Conservation (phyloP, 805 yeast species). For the Teunomyces cretensis region DNA sequence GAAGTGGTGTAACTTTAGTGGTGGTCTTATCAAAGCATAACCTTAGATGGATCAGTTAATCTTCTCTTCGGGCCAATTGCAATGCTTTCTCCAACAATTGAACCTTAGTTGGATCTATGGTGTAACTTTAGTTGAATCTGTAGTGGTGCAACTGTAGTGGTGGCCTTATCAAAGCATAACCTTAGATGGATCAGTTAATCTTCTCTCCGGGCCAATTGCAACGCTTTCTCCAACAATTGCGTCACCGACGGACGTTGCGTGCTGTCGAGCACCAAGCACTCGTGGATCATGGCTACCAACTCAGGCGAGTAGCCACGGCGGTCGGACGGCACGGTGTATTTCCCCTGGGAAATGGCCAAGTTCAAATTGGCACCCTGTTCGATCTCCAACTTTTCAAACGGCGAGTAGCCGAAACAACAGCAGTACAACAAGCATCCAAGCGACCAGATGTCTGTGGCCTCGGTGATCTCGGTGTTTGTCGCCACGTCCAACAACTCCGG, state of each 20-base stretch:
- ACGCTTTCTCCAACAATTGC: constrained; percentile 51
- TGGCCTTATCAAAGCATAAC: too few species aligned
- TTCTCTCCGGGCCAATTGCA: constrained; percentile 29
- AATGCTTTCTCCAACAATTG: too few species aligned
- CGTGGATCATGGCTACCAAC: constrained; percentile 53
- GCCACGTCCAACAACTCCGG: constrained; percentile 85
- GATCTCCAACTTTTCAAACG: constrained; percentile 81
- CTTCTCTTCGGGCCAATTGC: too few species aligned
- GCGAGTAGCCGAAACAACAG: constrained; percentile 74
- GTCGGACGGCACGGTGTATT: constrained; percentile 54
- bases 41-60: too few species aligned
- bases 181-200: too few species aligned
- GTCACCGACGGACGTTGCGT: constrained; percentile 62
- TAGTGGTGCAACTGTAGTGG: too few species aligned
- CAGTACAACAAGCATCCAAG: constrained; percentile 83
- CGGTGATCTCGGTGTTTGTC: constrained; percentile 63
- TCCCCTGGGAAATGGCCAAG: constrained; percentile 72
- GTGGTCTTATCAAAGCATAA: too few species aligned
- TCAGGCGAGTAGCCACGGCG: constrained; percentile 53
- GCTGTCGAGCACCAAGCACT: constrained; percentile 66
- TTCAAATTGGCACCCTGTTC: constrained; percentile 80
- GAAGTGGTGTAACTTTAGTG: too few species aligned
- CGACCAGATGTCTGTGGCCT: constrained; percentile 87
- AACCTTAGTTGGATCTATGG: too few species aligned
- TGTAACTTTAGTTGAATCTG: too few species aligned